Evolutionary conservation across 768 basidiomycete species (phyloP).

Genomic region (Tricholoma flavovirens): DNA sequence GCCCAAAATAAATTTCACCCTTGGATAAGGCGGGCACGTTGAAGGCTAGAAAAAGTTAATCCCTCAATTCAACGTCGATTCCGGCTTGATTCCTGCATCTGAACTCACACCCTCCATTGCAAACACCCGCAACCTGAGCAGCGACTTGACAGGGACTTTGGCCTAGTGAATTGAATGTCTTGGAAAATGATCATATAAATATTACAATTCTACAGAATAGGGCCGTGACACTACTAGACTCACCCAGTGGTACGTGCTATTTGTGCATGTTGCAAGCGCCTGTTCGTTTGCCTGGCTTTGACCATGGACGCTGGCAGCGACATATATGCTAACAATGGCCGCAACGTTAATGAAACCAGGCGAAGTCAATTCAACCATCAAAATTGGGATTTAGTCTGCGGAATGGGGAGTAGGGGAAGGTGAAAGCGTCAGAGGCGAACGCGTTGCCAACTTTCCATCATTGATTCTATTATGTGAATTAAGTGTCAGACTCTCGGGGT

Average conservation of each 20-base stretch:
- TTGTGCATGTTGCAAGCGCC: background rate
- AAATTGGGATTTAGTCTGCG: background rate
- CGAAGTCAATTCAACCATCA: background rate
- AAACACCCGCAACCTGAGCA: background rate
- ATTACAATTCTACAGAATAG: background rate
- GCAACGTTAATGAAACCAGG: background rate
- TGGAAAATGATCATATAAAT: background rate
- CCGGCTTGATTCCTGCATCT: background rate
- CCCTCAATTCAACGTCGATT: no score
- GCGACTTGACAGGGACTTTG: background rate
- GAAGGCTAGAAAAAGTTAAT: background rate
- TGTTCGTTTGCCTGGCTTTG: background rate
- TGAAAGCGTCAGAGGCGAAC: background rate
- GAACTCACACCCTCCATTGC: background rate
- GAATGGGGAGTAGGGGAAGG: background rate
- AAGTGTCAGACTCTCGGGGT: no score
- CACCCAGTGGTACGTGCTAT: background rate
- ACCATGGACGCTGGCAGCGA: background rate
- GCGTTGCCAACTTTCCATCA: no score
- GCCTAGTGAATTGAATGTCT: conserved; percentile 1
- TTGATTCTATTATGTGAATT: no score
- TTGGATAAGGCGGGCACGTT: background rate
- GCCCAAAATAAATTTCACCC: background rate
- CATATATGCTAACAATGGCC: background rate
- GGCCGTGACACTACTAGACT: background rate